Conservation (phyloP, 2,329 filamentous ascomycete species). For the Colletotrichum musae region DNA sequence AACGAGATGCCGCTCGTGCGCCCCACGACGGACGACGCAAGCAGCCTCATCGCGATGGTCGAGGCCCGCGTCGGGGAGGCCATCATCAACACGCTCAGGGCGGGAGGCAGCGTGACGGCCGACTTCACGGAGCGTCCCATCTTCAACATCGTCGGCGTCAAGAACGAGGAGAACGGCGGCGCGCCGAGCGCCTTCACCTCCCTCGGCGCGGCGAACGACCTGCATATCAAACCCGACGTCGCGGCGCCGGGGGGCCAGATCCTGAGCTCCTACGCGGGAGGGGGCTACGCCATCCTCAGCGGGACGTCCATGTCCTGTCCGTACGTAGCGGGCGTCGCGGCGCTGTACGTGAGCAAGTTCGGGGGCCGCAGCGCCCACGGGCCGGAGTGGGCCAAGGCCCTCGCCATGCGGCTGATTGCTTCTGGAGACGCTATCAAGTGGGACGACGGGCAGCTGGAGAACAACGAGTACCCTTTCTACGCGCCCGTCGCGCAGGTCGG, state of each 20-base stretch:
- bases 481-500: constrained; percentile 57
- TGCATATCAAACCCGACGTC: constrained; percentile 56
- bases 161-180: constrained; percentile 46
- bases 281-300: constrained; percentile 55
- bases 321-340: constrained; percentile 57
- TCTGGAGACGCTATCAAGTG: constrained; percentile 49
- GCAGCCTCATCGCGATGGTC: constrained; percentile 39
- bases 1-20: constrained; percentile 42
- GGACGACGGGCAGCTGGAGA: constrained; percentile 23
- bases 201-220: constrained; percentile 58
- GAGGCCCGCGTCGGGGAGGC: constrained; percentile 39
- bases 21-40: constrained; percentile 19
- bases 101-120: constrained; percentile 40
- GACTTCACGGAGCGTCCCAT: constrained; percentile 41
- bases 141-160: constrained; percentile 42
- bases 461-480: constrained; percentile 39
- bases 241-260: constrained; percentile 57
- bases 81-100: constrained; percentile 40
- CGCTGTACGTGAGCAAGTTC: constrained; percentile 51
- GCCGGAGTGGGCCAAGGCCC: constrained; percentile 49
- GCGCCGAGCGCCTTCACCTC: constrained; percentile 53
- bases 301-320: constrained; percentile 65
- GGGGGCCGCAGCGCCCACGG: constrained; percentile 54
- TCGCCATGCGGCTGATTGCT: constrained; percentile 52
- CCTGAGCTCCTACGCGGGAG: constrained; percentile 55